Percentiles rank a stretch among this genome's conserved stretches.
Conservation (phyloP, 2,329 filamentous ascomycete species). For the Bipolaris victoriae region DNA sequence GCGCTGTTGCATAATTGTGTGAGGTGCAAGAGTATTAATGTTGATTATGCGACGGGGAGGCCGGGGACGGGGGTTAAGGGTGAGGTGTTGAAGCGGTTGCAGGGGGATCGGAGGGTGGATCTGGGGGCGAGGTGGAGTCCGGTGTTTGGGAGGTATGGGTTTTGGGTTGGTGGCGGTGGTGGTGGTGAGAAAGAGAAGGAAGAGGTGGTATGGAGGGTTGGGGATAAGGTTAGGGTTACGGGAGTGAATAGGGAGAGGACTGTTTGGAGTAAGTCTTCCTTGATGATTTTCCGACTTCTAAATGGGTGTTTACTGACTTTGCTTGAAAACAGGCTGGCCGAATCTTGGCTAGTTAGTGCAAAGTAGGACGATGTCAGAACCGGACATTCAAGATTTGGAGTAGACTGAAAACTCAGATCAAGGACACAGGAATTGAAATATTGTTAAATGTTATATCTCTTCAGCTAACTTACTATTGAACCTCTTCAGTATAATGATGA, state of each 20-base stretch:
- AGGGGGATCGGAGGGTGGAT: slow-evolving; percentile 55
- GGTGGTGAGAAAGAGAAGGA: slow-evolving; percentile 9
- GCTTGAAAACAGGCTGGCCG: slow-evolving; percentile 6
- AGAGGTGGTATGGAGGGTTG: slow-evolving; percentile 41
- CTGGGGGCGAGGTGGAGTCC: slow-evolving; percentile 54
- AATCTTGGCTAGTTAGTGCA: not conserved
- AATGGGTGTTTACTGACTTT: not conserved
- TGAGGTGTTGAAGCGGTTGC: slow-evolving; percentile 53
- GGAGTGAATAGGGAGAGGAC: slow-evolving; percentile 50
- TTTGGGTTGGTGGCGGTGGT: slow-evolving; percentile 22
- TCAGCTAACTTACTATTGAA: not conserved
- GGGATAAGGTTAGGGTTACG: slow-evolving; percentile 52
- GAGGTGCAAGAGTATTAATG: slow-evolving; percentile 55
- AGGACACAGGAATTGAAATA: too few relatives aligned
- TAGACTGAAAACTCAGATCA: too few relatives aligned
- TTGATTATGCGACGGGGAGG: slow-evolving; percentile 55
- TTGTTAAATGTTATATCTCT: too few relatives aligned
- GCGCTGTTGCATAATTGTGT: slow-evolving; percentile 55
- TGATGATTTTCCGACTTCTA: not conserved
- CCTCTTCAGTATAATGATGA: not conserved
- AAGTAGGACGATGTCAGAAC: too few relatives aligned
- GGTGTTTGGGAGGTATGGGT: slow-evolving; percentile 57
- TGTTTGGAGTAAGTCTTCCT: slow-evolving; percentile 50
- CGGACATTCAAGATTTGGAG: too few relatives aligned
- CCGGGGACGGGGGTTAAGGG: slow-evolving; percentile 48